phyloP scores from a whole-genome alignment of 495 filamentous ascomycete species.

The Penicillium lagena region DNA sequence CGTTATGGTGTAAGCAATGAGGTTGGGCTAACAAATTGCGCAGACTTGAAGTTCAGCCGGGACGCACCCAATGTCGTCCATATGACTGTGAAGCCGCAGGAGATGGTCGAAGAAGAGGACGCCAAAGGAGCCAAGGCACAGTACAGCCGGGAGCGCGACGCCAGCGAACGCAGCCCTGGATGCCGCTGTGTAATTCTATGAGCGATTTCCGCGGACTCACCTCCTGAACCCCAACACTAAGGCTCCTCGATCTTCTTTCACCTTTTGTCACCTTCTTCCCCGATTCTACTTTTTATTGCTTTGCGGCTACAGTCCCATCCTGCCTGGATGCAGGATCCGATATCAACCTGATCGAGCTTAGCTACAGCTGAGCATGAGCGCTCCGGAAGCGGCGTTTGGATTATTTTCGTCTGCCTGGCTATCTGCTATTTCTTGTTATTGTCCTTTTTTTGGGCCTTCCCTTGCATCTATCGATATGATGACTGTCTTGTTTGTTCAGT shows the following conservation, averaged over 20 bases:
- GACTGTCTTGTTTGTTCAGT: background rate
- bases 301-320: conserved; percentile 6
- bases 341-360: background rate
- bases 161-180: conserved; percentile 56
- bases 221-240: no score
- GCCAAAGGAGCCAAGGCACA: conserved; percentile 66
- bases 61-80: conserved; percentile 78
- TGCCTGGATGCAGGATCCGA: conserved; percentile 15
- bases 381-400: conserved; percentile 18
- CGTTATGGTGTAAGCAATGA: background rate
- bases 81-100: conserved; percentile 88
- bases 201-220: conserved; percentile 7
- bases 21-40: conserved; percentile 3
- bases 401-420: background rate
- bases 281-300: background rate
- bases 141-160: conserved; percentile 50
- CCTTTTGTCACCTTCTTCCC: background rate
- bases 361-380: conserved; percentile 10
- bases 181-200: conserved; percentile 80
- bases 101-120: conserved; percentile 85
- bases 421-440: no score
- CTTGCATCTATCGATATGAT: background rate
- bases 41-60: conserved; percentile 73
- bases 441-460: no score
- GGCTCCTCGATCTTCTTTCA: background rate